Percentiles rank a stretch among this genome's conserved stretches.
phyloP scores from a whole-genome alignment of 1,284 basidiomycete genomes.

The Wallemia mellicola region DNA sequence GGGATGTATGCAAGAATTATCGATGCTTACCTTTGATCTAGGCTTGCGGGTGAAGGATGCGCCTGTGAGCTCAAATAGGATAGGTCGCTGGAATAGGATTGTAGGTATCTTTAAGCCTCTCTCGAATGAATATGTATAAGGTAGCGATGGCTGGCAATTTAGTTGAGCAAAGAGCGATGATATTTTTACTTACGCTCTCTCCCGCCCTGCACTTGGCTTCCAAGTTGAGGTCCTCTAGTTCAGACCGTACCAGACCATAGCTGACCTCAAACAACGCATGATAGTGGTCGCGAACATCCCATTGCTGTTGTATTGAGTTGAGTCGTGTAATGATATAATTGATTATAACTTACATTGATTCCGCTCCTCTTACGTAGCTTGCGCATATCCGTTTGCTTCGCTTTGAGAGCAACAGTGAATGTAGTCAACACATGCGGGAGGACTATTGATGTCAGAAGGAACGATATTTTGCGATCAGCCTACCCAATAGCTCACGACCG shows the following conservation, averaged over 20 bases:
- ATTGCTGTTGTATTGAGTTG: neutral
- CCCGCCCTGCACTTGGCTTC: conserved; percentile 26
- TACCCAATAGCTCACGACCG: conserved; percentile 40
- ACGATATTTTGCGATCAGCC: conserved; percentile 6
- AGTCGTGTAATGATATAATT: neutral
- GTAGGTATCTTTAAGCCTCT: conserved; percentile 23
- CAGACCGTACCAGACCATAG: conserved; percentile 33
- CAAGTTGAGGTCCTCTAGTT: conserved; percentile 39
- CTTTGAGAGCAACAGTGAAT: conserved; percentile 32
- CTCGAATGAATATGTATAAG: conserved; percentile 7
- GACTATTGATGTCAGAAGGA: conserved; percentile 19
- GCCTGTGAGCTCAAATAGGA: conserved; percentile 42
- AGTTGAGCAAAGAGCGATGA: conserved; percentile 4
- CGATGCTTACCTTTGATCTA: conserved; percentile 22
- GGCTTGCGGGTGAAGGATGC: conserved; percentile 44
- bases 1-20: neutral
- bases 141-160: neutral
- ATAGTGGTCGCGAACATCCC: conserved; percentile 24
- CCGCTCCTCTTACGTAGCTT: conserved; percentile 18
- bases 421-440: conserved; percentile 39
- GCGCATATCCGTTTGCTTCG: conserved; percentile 7
- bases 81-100: conserved; percentile 28
- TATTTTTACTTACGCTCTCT: conserved; percentile 13
- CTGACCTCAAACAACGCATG: conserved; percentile 38
- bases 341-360: conserved; percentile 1